These are phyloP conservation scores for Albatrellus sp. DNA, from an alignment of 1,284 basidiomycete species.

Conservation along the genomic window DNA sequence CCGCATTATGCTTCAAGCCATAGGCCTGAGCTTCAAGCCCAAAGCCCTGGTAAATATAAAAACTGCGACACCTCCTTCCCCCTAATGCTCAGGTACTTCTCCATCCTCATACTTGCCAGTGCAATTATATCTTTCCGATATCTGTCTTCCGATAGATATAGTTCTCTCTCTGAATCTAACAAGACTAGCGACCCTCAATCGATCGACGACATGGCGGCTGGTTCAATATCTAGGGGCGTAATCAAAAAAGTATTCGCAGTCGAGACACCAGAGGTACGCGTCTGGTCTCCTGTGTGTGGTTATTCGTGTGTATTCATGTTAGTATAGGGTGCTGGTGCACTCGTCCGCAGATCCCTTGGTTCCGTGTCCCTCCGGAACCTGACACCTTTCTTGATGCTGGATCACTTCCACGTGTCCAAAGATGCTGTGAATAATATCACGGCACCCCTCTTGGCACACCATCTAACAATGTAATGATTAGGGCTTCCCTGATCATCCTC, in stretches of 20 bases:
- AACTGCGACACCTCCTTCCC: too few species aligned
- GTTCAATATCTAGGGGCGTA: conserved; percentile 50
- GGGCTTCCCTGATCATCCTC: conserved; percentile 79
- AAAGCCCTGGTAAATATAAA: too few species aligned
- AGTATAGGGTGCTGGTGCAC: conserved; percentile 68
- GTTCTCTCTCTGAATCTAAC: too few species aligned
- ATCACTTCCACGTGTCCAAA: conserved; percentile 57
- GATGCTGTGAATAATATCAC: conserved; percentile 41
- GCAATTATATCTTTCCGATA: too few species aligned
- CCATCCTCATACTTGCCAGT: too few species aligned
- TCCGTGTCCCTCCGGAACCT: conserved; percentile 65
- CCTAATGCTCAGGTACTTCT: too few species aligned
- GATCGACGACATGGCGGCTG: conserved; percentile 15
- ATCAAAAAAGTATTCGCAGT: conserved; percentile 66
- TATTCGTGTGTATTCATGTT: neutral
- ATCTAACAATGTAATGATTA: conserved; percentile 17
- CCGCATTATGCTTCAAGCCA: too few species aligned
- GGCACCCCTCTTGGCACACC: neutral
- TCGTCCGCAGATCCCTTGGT: conserved; percentile 86
- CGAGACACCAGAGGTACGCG: conserved; percentile 67
- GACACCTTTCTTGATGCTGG: conserved; percentile 85
- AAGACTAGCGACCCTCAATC: too few species aligned
- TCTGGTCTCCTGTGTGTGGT: neutral
- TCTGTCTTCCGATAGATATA: too few species aligned
- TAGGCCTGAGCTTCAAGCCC: too few species aligned